Base-by-base conservation (phyloP, 2,329 filamentous ascomycete species). In the Fusarium keratoplasticum region DNA sequence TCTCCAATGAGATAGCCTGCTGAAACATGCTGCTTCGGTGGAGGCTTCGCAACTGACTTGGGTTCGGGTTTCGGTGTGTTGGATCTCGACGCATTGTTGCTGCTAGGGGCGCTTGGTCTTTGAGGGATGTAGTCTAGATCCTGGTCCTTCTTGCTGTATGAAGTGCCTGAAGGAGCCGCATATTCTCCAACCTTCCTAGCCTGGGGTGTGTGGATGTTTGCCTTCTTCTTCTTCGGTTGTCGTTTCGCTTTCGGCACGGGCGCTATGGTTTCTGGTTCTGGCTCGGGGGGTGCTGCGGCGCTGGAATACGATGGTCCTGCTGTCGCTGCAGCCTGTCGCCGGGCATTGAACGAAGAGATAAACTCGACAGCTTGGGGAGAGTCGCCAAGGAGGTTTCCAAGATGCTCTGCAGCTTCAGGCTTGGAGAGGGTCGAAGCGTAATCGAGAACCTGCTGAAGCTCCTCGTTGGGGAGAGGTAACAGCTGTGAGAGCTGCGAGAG, bases 301-400 rank as follows among this genome's bases (percentile, higher is more conserved):
- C 78, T 72, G 1, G 81, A 69, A 25, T 76, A 61, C 6, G 77
- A 70, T 9, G 73, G 68, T 5, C 71, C 68, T 11, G 72, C 33
- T 3, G 78, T 50, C 4, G 76, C 67, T 2, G 80, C 85, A 22
- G 86, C 86, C 74, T 87, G 83, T 60, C 90, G 84, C 20, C 86
- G 90, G 4, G 92, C 89, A 80, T 98, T 98, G 81, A 96, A 96
- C 20, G 91, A 92, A 1, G 94, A 90, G 73, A 95, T 92, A 80
- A 95, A 96, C 77, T 95, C 92, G 70, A 95, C 85, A 44, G 87
- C 89, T 76, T 93, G 91, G 2, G 95, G 90, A 8, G 94, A 95
- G 81, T 97, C 95, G 59, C 96, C 96, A 0, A 99, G 89, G 62
- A 99, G 86, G 79, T 96, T 95, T 81, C 92, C 93, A 70, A 99